Evolutionary conservation across 2,329 filamentous ascomycete species (phyloP), one percentile per base, ranked within the genome.

Genomic region (Hymenoscyphus fraxineus): DNA sequence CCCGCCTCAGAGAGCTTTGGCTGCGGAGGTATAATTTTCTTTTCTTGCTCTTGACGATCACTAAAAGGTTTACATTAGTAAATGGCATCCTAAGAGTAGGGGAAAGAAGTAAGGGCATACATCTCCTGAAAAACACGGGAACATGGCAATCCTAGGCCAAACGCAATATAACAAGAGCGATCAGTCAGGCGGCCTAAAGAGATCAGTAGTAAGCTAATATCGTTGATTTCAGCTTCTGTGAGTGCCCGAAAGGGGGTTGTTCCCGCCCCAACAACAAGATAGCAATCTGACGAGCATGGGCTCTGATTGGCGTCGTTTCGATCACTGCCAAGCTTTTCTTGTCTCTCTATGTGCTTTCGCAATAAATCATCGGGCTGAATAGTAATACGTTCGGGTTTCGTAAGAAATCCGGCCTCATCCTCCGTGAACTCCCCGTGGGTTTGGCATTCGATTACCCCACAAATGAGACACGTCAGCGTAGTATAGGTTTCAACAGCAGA

Each of bases 401-500:
- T 35, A 10, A 58, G 54, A 39, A 41, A 38, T 27, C 27, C 27
- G 3, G 27, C 27, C 27, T 27, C 27, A 27, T 65, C 63, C 40
- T 58, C 58, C 58, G 62, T 55, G 35, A 69, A 73, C 38, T 72
- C 71, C n/a, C 72, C 73, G 61, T 75, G 73, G 7, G 69, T 73
- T 31, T 69, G 66, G 54, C 73, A 72, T 64, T 71, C 69, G 16
- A 72, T 59, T 4, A 64, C 68, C 13, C 66, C 68, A 51, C 73
- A 75, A 15, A 75, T 71, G 16, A 73, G 40, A 58, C 73, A 75
- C 7, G 61, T 66, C 12, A 73, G 64, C n/a, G 60, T 65, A 3
- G 68, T 62, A 31, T 69, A 71, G 7, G 72, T 73, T 39, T 51
- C 66, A 66, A 31, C 73, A 58, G 51, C 63, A 39, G 66, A 66